Percentiles rank a stretch among this genome's conserved stretches.
phyloP scores from a whole-genome alignment of 345 rosid genomes.

The Tarenaya hassleriana region DNA sequence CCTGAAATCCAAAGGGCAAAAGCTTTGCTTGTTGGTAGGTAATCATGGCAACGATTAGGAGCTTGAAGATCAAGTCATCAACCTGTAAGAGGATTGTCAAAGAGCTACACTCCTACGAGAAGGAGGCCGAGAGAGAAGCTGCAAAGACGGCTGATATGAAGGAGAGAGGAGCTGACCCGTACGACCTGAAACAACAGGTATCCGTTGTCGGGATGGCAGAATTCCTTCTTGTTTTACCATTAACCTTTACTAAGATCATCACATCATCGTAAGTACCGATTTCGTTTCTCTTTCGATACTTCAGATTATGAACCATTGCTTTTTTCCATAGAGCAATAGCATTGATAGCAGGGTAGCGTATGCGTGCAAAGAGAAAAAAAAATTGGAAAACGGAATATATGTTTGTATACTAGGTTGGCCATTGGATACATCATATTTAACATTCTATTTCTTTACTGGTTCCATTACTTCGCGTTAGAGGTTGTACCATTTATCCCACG shows the following conservation, averaged over 20 bases:
- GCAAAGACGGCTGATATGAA: constrained; percentile 84
- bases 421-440: too few relatives aligned
- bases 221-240: too few relatives aligned
- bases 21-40: too few relatives aligned
- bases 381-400: not conserved
- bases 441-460: too few relatives aligned
- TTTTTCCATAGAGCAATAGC: too few relatives aligned
- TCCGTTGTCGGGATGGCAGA: not conserved
- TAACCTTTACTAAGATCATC: too few relatives aligned
- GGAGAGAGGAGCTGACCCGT: constrained; percentile 84
- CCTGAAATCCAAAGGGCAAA: too few relatives aligned
- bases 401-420: too few relatives aligned
- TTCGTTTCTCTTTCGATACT: too few relatives aligned
- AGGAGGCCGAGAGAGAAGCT: constrained; percentile 90
- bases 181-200: constrained; percentile 95
- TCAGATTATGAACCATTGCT: not conserved
- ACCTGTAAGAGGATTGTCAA: constrained; percentile 73
- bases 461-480: not conserved
- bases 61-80: constrained; percentile 66
- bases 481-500: not conserved
- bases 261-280: too few relatives aligned
- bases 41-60: constrained; percentile 61
- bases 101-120: constrained; percentile 85
- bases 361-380: too few relatives aligned
- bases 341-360: too few relatives aligned